A percentile compares a stretch with the other conserved stretches of the same genome.
Evolutionary conservation across 768 basidiomycete species (phyloP).

Genomic region (Macrolepiota dolichaula): DNA sequence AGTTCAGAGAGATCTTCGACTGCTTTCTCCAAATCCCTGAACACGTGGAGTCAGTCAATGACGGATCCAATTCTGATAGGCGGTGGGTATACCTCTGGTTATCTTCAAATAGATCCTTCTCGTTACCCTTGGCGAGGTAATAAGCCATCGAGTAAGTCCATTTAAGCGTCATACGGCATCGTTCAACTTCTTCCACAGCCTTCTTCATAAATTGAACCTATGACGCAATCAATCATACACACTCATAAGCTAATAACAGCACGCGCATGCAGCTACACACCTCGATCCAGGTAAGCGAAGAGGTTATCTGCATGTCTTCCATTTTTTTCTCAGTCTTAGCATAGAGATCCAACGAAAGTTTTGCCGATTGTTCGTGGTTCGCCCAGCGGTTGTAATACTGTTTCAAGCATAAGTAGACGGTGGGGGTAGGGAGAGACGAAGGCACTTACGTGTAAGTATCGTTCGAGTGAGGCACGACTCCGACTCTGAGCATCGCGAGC

Average conservation of each 20-base stretch:
- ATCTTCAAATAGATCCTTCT: constrained; percentile 95
- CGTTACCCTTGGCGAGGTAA: constrained; percentile 85
- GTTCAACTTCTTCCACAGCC: constrained; percentile 88
- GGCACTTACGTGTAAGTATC: constrained; percentile 91
- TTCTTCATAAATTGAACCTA: constrained; percentile 92
- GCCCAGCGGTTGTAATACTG: constrained; percentile 99
- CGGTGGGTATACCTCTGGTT: constrained; percentile 72
- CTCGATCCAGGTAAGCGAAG: constrained; percentile 95
- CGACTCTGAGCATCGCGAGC: constrained; percentile 90
- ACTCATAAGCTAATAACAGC: neutral
- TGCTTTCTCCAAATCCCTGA: constrained; percentile 87
- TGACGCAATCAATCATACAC: neutral
- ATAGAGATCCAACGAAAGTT: constrained; percentile 89
- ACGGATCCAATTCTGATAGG: neutral
- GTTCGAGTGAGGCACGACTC: constrained; percentile 87
- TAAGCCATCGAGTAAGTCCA: constrained; percentile 99
- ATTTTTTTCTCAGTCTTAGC: constrained; percentile 99
- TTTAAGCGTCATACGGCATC: constrained; percentile 92
- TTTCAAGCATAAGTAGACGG: constrained; percentile 1
- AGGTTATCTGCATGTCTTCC: constrained; percentile 98
- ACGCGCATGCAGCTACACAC: constrained; percentile 23
- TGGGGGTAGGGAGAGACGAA: constrained; percentile 3
- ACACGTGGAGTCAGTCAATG: neutral
- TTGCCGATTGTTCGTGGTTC: constrained; percentile 99
- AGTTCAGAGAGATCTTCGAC: constrained; percentile 94